A percentile compares a stretch with the other conserved stretches of the same genome.
Evolutionary conservation across 257 asterid genomes (phyloP).

Genomic region (Galeopsis tetrahit): DNA sequence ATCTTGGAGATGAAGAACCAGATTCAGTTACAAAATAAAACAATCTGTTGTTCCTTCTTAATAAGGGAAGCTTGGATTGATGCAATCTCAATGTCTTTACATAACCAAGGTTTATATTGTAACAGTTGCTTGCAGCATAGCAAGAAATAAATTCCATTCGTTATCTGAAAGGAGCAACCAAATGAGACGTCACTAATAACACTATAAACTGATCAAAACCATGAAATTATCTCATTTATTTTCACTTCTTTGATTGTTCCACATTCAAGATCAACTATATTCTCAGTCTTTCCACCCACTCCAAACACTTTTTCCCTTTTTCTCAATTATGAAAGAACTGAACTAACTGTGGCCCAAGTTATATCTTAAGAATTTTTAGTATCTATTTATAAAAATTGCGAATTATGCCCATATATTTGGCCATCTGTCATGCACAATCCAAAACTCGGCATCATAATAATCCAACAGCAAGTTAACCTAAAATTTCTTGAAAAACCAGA

Average conservation of each 20-base stretch:
- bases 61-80: slow-evolving; percentile 36
- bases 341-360: slow-evolving; percentile 8
- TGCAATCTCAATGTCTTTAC: slow-evolving; percentile 37
- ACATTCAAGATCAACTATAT: slow-evolving; percentile 8
- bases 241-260: slow-evolving; percentile 19
- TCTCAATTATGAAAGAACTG: not conserved
- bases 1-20: slow-evolving; percentile 31
- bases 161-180: slow-evolving; percentile 47
- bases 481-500: slow-evolving; percentile 10
- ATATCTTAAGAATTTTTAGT: not conserved
- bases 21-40: slow-evolving; percentile 35
- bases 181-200: slow-evolving; percentile 25
- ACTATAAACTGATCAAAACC: not conserved
- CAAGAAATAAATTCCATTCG: slow-evolving; percentile 66
- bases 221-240: slow-evolving; percentile 6
- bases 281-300: not conserved
- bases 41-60: slow-evolving; percentile 34
- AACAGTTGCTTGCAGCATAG: slow-evolving; percentile 38
- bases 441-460: not conserved
- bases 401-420: not conserved
- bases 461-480: slow-evolving; percentile 7
- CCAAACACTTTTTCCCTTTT: not conserved
- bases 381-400: slow-evolving; percentile 11
- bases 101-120: slow-evolving; percentile 41
- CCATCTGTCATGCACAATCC: slow-evolving; percentile 23